phyloP scores from a whole-genome alignment of 163 green algal genomes.

The Scenedesmus sp. region DNA sequence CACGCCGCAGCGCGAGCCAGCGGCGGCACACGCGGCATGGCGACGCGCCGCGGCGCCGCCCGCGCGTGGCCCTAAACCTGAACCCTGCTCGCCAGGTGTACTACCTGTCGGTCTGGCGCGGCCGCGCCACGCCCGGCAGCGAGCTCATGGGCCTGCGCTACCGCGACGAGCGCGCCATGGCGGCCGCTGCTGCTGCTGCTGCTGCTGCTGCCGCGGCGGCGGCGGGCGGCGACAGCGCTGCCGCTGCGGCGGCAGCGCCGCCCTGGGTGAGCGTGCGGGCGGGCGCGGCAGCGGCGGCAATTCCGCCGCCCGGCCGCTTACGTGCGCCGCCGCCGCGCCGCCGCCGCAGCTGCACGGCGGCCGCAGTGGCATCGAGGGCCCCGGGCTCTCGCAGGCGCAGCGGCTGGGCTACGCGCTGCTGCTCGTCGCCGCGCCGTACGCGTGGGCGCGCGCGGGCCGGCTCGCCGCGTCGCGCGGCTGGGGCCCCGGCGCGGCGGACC shows the following conservation, averaged over 20 bases:
- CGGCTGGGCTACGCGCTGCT: conserved; percentile 58
- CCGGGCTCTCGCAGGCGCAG: conserved; percentile 66
- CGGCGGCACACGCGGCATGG: too few species aligned
- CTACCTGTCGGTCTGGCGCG: conserved; percentile 67
- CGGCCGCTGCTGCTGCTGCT: conserved; percentile 23
- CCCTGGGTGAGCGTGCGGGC: neutral
- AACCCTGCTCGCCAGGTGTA: conserved; percentile 65
- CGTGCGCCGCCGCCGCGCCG: neutral
- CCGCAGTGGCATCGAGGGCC: conserved; percentile 72
- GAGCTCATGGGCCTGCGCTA: conserved; percentile 93
- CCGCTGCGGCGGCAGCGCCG: neutral
- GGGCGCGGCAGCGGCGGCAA: neutral
- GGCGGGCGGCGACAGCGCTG: neutral
- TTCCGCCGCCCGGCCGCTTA: too few species aligned
- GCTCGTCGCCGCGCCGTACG: conserved; percentile 72
- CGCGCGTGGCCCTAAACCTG: too few species aligned
- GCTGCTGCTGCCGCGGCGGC: conserved; percentile 20
- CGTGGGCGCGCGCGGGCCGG: conserved; percentile 60
- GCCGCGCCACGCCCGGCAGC: conserved; percentile 79
- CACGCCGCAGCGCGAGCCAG: too few species aligned
- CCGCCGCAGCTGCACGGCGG: conserved; percentile 43
- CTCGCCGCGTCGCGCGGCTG: conserved; percentile 1
- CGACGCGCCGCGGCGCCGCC: too few species aligned
- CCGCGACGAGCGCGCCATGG: conserved; percentile 72
- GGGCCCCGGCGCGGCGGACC: conserved; percentile 33